Evolutionary conservation across 1,284 basidiomycete species (phyloP), one percentile per base, ranked within the genome.

Genomic region (Malassezia sympodialis): DNA sequence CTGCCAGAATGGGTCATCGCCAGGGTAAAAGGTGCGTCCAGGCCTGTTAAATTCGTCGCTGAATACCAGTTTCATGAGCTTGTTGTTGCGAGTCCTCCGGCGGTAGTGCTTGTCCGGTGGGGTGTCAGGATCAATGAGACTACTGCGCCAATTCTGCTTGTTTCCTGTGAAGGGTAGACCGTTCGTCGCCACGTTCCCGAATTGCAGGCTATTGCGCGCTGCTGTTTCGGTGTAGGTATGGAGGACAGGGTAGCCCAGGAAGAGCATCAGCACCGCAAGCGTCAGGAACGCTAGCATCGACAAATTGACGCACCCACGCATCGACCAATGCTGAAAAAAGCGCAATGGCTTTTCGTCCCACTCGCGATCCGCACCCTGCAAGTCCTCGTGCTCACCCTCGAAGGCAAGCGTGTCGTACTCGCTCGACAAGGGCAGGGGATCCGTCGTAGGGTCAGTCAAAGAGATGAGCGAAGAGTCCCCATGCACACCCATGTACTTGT

Each of bases 1-100:
- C 17, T 63, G 60, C 69, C 69, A 73, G 66, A 82, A 71, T 0
- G 70, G 70, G 44, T 73, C 69, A 48, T 72, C 68, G 12, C 68
- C 69, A 3, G 66, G 66, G 44, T 68, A 69, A 40, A 73, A 73
- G 30, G 54, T 64, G 12, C 70, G 51, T 1, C 69, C 69, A 28
- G 59, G 56, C 15, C 23, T 37, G 32, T 73, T 66, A 56, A 73
- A 73, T 39, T 73, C 70, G 46, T 73, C 70, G 43, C 61, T 65
- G 27, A 71, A 73, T 8, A 71, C 68, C n/a, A 73, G 55, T 12
- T 60, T 54, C 62, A 66, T 62, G 28, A 60, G 56, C 7, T 51
- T 48, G 1, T 56, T 56, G 12, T 59, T 65, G 31, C 63, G 58
- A 0, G 52, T 37, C 4, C 57, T 58, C 12, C 15, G 47, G 21